A percentile compares a stretch with the other conserved stretches of the same genome.
phyloP scores from a whole-genome alignment of 805 yeast species.

The Wickerhamomyces chambardii region DNA sequence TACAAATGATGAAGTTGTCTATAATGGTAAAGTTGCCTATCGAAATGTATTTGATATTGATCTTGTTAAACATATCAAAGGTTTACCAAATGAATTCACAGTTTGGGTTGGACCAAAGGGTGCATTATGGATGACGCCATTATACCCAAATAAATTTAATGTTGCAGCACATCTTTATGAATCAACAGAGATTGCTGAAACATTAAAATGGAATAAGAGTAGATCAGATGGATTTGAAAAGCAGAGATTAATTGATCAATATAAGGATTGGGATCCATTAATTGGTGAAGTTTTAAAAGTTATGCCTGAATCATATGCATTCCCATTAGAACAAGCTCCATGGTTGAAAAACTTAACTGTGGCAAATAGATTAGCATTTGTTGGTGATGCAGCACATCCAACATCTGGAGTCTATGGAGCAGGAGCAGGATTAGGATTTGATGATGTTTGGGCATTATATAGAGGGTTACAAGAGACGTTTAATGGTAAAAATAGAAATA shows the following conservation, averaged over 20 bases:
- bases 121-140: constrained; percentile 6
- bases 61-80: constrained; percentile 2
- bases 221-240: constrained; percentile 5
- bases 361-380: constrained; percentile 5
- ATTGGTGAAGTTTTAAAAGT: constrained; percentile 4
- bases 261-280: constrained; percentile 10
- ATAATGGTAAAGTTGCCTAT: constrained; percentile 9
- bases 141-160: constrained; percentile 6
- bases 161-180: constrained; percentile 9
- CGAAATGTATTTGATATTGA: constrained; percentile 8
- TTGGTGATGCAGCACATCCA: constrained; percentile 11
- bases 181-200: constrained; percentile 4
- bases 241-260: constrained; percentile 6
- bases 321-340: constrained; percentile 9
- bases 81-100: constrained; percentile 7
- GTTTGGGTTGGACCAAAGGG: constrained; percentile 6
- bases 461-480: not conserved
- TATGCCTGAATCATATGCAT: constrained; percentile 9
- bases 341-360: constrained; percentile 5
- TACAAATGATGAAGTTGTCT: constrained; percentile 5
- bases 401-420: constrained; percentile 11
- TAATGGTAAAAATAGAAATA: not conserved
- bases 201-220: constrained; percentile 6
- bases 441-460: constrained; percentile 9
- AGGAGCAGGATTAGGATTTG: constrained; percentile 9